Percentiles rank a stretch among this genome's conserved stretches.
These are phyloP conservation scores for Dioscorea cayenensis DNA, from an alignment of 116 monocot genomes.

Conservation along the genomic window DNA sequence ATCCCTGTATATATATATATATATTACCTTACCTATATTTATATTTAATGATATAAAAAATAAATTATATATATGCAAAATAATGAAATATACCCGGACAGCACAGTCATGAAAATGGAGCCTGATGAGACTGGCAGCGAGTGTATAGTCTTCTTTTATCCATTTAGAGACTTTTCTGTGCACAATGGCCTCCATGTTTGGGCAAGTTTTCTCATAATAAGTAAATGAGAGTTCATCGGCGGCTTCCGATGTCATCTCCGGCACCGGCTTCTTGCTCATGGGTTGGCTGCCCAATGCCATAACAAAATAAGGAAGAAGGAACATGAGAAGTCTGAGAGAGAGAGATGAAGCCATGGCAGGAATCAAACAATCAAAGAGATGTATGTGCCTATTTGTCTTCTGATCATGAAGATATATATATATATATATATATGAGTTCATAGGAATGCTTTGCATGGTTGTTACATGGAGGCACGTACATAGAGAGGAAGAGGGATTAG, in stretches of 20 bases:
- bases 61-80: not conserved
- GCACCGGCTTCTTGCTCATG: constrained; percentile 4
- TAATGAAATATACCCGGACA: constrained; percentile 18
- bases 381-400: too few relatives aligned
- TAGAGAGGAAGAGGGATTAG: not conserved
- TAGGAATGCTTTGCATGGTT: not conserved
- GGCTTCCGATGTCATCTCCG: constrained; percentile 14
- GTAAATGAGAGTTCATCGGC: constrained; percentile 21
- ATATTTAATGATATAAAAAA: not conserved
- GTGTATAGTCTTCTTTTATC: constrained; percentile 28
- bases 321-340: not conserved
- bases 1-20: constrained; percentile 28
- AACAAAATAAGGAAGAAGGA: constrained; percentile 5
- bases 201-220: constrained; percentile 38
- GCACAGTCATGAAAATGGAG: constrained; percentile 60
- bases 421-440: not conserved
- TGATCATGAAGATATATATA: too few relatives aligned
- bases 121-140: constrained; percentile 41
- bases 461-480: not conserved
- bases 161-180: constrained; percentile 29
- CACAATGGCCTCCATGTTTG: constrained; percentile 49
- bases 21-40: too few relatives aligned
- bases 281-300: not conserved
- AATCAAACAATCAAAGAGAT: not conserved
- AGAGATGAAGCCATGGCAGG: not conserved